phyloP scores from a whole-genome alignment of 1,284 basidiomycete species.

The Tylopilus orsonianus region DNA sequence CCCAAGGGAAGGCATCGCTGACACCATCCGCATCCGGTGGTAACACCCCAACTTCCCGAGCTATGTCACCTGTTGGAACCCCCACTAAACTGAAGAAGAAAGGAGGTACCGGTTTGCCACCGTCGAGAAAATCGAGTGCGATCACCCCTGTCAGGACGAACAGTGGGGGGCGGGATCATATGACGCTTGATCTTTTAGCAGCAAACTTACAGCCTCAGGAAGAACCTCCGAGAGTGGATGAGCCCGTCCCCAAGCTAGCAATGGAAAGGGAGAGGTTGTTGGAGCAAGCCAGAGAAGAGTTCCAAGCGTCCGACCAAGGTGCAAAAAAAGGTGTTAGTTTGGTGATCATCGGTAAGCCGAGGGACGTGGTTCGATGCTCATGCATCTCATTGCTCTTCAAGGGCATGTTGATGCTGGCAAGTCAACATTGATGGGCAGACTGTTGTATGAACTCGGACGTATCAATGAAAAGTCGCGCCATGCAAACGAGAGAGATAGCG shows the following conservation, averaged over 20 bases:
- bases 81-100: constrained; percentile 33
- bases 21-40: constrained; percentile 33
- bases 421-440: constrained; percentile 94
- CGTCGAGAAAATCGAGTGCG: constrained; percentile 30
- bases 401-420: constrained; percentile 99
- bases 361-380: constrained; percentile 3
- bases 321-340: constrained; percentile 79
- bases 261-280: constrained; percentile 84
- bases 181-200: constrained; percentile 70
- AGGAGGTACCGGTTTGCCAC: constrained; percentile 42
- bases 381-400: constrained; percentile 13
- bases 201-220: constrained; percentile 63
- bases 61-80: constrained; percentile 41
- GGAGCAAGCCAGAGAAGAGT: constrained; percentile 68
- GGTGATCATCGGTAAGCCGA: constrained; percentile 86
- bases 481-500: constrained; percentile 89
- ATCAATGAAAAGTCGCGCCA: constrained; percentile 83
- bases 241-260: constrained; percentile 62
- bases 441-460: constrained; percentile 90
- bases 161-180: constrained; percentile 45
- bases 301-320: constrained; percentile 52
- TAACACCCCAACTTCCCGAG: constrained; percentile 41
- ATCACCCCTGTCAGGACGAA: constrained; percentile 23
- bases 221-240: constrained; percentile 42
- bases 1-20: constrained; percentile 44